Evolutionary conservation across 768 basidiomycete species (phyloP).

Genomic region (Paxillus involutus): DNA sequence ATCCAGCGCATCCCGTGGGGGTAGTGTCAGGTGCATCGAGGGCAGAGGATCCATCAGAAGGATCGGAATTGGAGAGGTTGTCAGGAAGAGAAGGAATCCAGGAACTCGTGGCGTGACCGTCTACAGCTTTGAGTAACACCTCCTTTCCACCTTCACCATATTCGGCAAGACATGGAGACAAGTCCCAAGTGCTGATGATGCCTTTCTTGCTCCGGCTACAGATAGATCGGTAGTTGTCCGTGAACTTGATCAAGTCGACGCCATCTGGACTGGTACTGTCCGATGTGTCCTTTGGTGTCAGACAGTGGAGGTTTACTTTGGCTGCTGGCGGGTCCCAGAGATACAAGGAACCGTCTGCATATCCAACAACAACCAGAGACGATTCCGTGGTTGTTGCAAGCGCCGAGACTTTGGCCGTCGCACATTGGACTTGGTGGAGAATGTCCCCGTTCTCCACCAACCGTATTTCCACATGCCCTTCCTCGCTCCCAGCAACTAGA

Average conservation of each 20-base stretch:
- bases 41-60: neutral
- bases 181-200: slow-evolving; percentile 15
- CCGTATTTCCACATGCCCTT: slow-evolving; percentile 13
- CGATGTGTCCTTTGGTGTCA: slow-evolving; percentile 2
- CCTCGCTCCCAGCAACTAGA: slow-evolving; percentile 10
- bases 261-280: neutral
- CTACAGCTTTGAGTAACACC: neutral
- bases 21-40: neutral
- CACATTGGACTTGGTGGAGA: slow-evolving; percentile 4
- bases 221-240: slow-evolving; percentile 1
- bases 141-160: slow-evolving; percentile 4
- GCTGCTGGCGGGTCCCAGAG: slow-evolving; percentile 14
- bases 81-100: neutral
- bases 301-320: slow-evolving; percentile 4
- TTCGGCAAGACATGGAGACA: slow-evolving; percentile 8
- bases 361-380: slow-evolving; percentile 10
- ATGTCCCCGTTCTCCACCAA: slow-evolving; percentile 11
- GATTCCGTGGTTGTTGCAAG: slow-evolving; percentile 10
- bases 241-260: slow-evolving; percentile 13
- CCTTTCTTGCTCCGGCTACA: slow-evolving; percentile 12
- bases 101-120: no score
- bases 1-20: neutral
- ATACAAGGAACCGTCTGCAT: slow-evolving; percentile 13
- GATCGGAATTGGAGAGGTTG: neutral
- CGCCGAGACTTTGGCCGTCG: slow-evolving; percentile 8